Conservation (phyloP, 129 eudicot species). For the Arctium lappa region DNA sequence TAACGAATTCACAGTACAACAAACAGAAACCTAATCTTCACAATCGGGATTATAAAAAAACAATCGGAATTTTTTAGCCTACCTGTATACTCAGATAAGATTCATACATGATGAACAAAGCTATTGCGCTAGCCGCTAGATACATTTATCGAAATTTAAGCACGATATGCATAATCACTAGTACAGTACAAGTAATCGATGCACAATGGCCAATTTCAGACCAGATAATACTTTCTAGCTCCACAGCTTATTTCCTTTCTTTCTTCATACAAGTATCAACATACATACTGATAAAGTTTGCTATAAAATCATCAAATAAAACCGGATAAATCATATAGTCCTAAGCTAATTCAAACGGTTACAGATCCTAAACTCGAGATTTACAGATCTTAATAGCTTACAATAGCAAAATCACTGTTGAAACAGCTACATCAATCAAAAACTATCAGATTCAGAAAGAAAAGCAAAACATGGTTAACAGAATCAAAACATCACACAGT, state of each 20-base stretch:
- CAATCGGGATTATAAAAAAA: not conserved
- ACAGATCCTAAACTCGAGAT: slow-evolving; percentile 3
- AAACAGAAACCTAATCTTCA: not conserved
- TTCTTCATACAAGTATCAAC: not conserved
- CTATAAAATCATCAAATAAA: not conserved
- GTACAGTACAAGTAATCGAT: slow-evolving; percentile 19
- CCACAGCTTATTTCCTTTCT: not conserved
- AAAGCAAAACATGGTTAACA: not conserved
- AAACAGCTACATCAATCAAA: not conserved
- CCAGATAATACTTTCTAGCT: not conserved
- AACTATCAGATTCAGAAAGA: slow-evolving; percentile 15
- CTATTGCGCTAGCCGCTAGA: slow-evolving; percentile 1
- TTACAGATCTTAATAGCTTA: not conserved
- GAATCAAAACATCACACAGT: not conserved
- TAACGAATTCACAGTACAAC: not conserved
- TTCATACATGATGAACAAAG: not conserved
- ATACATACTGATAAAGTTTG: not conserved
- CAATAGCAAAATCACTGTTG: not conserved
- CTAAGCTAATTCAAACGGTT: slow-evolving; percentile 7
- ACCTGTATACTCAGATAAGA: not conserved
- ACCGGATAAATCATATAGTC: not conserved
- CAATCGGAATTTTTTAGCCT: not conserved
- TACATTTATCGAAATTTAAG: not conserved
- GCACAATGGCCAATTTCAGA: slow-evolving; percentile 2
- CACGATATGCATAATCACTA: not conserved